Percentiles rank a stretch among this genome's conserved stretches.
Conservation (phyloP, 2,329 filamentous ascomycete species). For the Corinectria fuckeliana region DNA sequence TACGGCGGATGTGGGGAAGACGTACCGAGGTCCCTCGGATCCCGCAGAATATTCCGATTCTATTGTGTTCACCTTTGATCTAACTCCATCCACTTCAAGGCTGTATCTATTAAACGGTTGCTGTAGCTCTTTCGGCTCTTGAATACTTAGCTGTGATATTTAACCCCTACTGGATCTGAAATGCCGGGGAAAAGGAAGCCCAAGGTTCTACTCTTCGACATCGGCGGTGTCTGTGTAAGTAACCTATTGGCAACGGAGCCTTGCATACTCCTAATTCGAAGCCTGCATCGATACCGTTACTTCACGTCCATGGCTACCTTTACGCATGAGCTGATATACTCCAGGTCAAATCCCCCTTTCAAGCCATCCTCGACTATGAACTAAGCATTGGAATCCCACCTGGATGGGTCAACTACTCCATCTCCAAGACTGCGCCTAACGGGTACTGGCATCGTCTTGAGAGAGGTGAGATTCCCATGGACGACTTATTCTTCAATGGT, state of each 20-base stretch:
- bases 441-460: conserved; percentile 92
- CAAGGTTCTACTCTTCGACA: conserved; percentile 88
- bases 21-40: conserved; percentile 36
- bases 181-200: conserved; percentile 60
- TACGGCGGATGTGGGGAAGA: conserved; percentile 19
- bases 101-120: too few species aligned
- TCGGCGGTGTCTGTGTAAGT: conserved; percentile 95
- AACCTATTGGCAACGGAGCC: background rate
- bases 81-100: background rate
- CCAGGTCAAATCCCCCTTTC: conserved; percentile 89
- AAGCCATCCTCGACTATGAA: conserved; percentile 93
- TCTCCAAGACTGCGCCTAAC: conserved; percentile 76
- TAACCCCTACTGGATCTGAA: conserved; percentile 40
- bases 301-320: background rate
- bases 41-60: background rate
- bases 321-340: conserved; percentile 9
- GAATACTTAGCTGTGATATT: conserved; percentile 21
- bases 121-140: background rate
- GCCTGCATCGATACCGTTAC: background rate
- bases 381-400: conserved; percentile 75
- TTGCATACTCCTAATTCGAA: background rate
- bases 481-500: conserved; percentile 74
- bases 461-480: conserved; percentile 78
- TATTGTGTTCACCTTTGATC: background rate
- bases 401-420: conserved; percentile 91